Base-by-base conservation (phyloP, 352 stramenopile species). In the Globisporangium lucens region DNA sequence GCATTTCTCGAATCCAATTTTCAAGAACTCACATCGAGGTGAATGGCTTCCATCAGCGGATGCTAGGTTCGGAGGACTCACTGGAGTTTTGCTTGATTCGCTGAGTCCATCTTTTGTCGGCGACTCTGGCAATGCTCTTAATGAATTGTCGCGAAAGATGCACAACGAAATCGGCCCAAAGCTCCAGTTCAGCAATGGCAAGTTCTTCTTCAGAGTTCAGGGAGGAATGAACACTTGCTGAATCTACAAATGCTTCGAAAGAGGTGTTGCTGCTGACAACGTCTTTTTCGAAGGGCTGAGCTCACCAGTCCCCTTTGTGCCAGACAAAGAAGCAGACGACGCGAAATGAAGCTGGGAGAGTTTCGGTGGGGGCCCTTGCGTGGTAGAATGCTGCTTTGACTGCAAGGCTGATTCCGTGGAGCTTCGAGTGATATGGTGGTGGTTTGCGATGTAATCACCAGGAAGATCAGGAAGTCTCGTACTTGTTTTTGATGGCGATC, bases 121-220 rank as follows among this genome's bases (percentile, higher is more conserved):
- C 6, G 62, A 61, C 13, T 33, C 29, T n/a, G 58, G 7, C 24
- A 24, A 51, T 36, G 30, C n/a, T 47, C 58, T 52, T 10, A 27
- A 49, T 30, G 56, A 67, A 27, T 71, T 61, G 13, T 73, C 74
- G 41, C 79, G 73, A 7, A 77, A 77, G 1, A 91, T 60, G 7
- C 69, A 66, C 0, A 90, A 8, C 7, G 74, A 79, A 22, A 92
- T 64, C 0, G 71, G 67, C 3, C 82, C 82, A 4, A 90, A 53
- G 35, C 75, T 77, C 80, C 80, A 92, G 60, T 92, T 92, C 13
- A 90, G 38, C 8, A 85, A 58, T 3, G 84, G 84, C 17, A 87
- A 22, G 2, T 41, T 49, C 3, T 68, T 72, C 6, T 64, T 60
- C 4, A 77, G 55, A 36, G 83, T 47, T 68, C 63, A 80, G 4